A percentile compares a stretch with the other conserved stretches of the same genome.
These are phyloP conservation scores for Neurospora sp. DNA, from an alignment of 2,329 filamentous ascomycete genomes.

Conservation along the genomic window DNA sequence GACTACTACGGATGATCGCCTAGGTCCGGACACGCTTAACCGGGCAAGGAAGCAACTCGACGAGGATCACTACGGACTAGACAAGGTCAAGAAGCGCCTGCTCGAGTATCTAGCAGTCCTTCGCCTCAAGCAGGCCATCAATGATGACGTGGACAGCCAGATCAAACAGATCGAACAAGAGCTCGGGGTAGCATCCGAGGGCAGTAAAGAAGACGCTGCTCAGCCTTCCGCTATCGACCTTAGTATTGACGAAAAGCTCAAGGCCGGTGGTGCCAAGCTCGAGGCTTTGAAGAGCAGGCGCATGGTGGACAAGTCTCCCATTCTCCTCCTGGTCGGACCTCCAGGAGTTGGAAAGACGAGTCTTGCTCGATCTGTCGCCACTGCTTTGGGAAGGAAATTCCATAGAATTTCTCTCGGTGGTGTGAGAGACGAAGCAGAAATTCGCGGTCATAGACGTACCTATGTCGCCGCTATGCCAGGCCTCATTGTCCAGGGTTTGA, in stretches of 20 bases:
- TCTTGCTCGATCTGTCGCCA: constrained; percentile 84
- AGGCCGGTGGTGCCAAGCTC: constrained; percentile 50
- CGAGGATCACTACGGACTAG: constrained; percentile 90
- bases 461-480: constrained; percentile 99
- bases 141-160: constrained; percentile 70
- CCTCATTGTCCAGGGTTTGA: constrained; percentile 81
- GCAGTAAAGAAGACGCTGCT: constrained; percentile 23
- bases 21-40: constrained; percentile 69
- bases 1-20: constrained; percentile 70
- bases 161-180: constrained; percentile 58
- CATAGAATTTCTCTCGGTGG: constrained; percentile 94
- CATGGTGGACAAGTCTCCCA: constrained; percentile 91
- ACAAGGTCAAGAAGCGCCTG: constrained; percentile 93
- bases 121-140: constrained; percentile 84
- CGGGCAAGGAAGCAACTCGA: constrained; percentile 83
- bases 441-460: constrained; percentile 84
- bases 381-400: constrained; percentile 87
- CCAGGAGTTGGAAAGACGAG: constrained; percentile 96
- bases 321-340: constrained; percentile 83
- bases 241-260: constrained; percentile 24
- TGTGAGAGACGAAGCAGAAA: constrained; percentile 93
- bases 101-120: constrained; percentile 96
- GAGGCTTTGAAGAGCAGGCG: constrained; percentile 70
- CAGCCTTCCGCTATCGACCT: constrained; percentile 4
- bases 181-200: constrained; percentile 30